Percentiles rank a stretch among this genome's conserved stretches.
Evolutionary conservation across 352 stramenopile genomes (phyloP).

Genomic region (Peronospora farinosa): DNA sequence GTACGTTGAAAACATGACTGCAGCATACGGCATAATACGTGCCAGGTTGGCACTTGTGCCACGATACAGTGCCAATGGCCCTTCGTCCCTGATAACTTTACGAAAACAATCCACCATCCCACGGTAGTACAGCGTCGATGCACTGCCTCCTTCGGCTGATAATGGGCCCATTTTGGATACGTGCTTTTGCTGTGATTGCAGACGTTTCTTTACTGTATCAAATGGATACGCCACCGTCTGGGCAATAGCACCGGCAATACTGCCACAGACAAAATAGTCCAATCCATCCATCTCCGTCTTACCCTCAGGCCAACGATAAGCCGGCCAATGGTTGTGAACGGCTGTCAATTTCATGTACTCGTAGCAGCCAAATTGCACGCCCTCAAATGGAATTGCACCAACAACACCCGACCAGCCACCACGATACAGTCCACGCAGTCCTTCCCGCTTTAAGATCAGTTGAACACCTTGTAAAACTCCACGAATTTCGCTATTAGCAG

Average conservation of each 20-base stretch:
- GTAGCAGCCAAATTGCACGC: slow-evolving; percentile 81
- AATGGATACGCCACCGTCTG: slow-evolving; percentile 85
- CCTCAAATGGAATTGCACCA: slow-evolving; percentile 75
- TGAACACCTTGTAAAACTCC: slow-evolving; percentile 50
- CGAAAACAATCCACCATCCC: slow-evolving; percentile 75
- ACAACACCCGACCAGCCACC: slow-evolving; percentile 57
- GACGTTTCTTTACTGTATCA: slow-evolving; percentile 77
- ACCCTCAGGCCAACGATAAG: slow-evolving; percentile 53
- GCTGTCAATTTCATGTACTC: slow-evolving; percentile 66
- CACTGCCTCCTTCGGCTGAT: slow-evolving; percentile 18
- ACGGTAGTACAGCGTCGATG: slow-evolving; percentile 39
- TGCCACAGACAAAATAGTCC: slow-evolving; percentile 77
- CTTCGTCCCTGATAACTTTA: slow-evolving; percentile 67
- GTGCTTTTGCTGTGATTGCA: slow-evolving; percentile 50
- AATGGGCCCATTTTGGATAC: slow-evolving; percentile 16
- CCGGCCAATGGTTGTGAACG: slow-evolving; percentile 42
- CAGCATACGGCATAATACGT: slow-evolving; percentile 73
- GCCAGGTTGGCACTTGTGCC: slow-evolving; percentile 73
- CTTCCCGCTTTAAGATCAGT: slow-evolving; percentile 58
- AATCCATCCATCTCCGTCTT: slow-evolving; percentile 63
- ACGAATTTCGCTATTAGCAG: slow-evolving; percentile 39
- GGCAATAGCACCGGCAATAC: slow-evolving; percentile 56
- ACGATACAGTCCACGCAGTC: slow-evolving; percentile 63
- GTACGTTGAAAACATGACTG: slow-evolving; percentile 81
- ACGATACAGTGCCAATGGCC: slow-evolving; percentile 58